Conservation (phyloP, 192 early-diverging fungal species). For the Coemansia guatemalensis region DNA sequence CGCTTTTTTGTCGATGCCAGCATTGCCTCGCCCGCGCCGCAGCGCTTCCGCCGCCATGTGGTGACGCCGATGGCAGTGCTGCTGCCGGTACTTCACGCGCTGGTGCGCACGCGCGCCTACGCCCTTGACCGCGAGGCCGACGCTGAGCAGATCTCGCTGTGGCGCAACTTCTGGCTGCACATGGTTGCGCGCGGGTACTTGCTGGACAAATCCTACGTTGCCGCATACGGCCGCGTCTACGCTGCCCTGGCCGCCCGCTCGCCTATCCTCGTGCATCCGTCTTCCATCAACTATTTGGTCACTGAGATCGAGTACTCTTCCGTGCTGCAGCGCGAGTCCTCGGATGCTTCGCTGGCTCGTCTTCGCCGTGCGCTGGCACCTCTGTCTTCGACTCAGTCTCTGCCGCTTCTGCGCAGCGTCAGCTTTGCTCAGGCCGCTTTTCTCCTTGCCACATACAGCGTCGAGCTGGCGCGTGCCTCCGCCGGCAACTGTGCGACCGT, state of each 20-base stretch:
- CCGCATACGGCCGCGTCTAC: slow-evolving; percentile 72
- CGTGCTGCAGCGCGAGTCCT: slow-evolving; percentile 62
- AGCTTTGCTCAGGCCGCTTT: slow-evolving; percentile 77
- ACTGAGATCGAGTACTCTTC: slow-evolving; percentile 87
- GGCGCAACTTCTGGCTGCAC: slow-evolving; percentile 93
- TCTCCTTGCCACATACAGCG: slow-evolving; percentile 77
- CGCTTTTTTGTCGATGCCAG: slow-evolving; percentile 44
- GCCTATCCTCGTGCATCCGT: slow-evolving; percentile 75
- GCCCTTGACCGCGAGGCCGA: slow-evolving; percentile 57
- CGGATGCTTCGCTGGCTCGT: slow-evolving; percentile 37
- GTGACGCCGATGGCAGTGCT: slow-evolving; percentile 49
- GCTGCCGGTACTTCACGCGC: slow-evolving; percentile 60
- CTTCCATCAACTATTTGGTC: slow-evolving; percentile 74
- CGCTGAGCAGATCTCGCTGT: slow-evolving; percentile 65
- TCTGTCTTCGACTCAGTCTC: slow-evolving; percentile 58
- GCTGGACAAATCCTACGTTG: slow-evolving; percentile 70
- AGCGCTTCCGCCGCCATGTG: slow-evolving; percentile 10
- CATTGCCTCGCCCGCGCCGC: slow-evolving; percentile 15
- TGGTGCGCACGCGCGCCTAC: slow-evolving; percentile 62
- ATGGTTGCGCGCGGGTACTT: slow-evolving; percentile 76
- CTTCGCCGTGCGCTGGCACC: slow-evolving; percentile 48
- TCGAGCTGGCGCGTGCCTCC: slow-evolving; percentile 76
- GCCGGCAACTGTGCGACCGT: slow-evolving; percentile 70
- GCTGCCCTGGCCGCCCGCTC: slow-evolving; percentile 77
- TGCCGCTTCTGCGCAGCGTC: slow-evolving; percentile 60